phyloP scores from a whole-genome alignment of 208 protist genomes.

The Borovskyia barvae region DNA sequence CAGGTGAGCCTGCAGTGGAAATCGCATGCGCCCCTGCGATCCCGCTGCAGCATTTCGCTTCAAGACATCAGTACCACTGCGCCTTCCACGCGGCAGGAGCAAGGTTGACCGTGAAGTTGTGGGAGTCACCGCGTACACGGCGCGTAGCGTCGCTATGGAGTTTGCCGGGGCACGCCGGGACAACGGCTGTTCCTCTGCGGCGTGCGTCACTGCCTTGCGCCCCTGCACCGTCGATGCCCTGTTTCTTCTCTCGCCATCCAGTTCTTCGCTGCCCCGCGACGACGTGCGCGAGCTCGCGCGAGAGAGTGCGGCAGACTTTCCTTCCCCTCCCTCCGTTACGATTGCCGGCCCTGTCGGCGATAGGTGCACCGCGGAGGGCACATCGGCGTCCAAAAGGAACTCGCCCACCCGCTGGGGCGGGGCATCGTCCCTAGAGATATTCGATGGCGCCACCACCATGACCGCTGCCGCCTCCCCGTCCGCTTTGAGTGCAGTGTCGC shows the following conservation, averaged over 20 bases:
- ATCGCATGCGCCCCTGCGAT: constrained; percentile 8
- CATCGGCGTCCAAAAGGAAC: too few species aligned
- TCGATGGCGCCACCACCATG: too few species aligned
- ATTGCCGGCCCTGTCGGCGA: too few species aligned
- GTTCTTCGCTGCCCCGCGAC: not conserved
- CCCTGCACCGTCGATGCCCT: too few species aligned
- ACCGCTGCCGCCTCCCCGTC: not conserved
- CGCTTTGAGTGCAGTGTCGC: too few species aligned
- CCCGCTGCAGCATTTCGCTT: too few species aligned
- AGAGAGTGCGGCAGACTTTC: too few species aligned
- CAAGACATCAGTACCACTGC: too few species aligned
- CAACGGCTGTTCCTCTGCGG: not conserved
- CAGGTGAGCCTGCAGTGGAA: constrained; percentile 15
- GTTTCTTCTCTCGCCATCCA: not conserved
- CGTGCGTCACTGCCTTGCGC: not conserved
- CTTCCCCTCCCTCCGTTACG: too few species aligned
- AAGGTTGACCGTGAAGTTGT: not conserved
- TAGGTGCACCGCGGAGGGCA: too few species aligned
- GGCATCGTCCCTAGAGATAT: too few species aligned
- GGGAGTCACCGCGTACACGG: constrained; percentile 8
- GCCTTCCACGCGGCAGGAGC: not conserved
- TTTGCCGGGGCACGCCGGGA: not conserved
- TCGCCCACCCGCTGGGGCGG: too few species aligned
- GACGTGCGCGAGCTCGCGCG: not conserved
- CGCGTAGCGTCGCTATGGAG: constrained; percentile 1